These are phyloP conservation scores for Diaporthe capsici DNA, from an alignment of 2,329 filamentous ascomycete species.

Conservation along the genomic window DNA sequence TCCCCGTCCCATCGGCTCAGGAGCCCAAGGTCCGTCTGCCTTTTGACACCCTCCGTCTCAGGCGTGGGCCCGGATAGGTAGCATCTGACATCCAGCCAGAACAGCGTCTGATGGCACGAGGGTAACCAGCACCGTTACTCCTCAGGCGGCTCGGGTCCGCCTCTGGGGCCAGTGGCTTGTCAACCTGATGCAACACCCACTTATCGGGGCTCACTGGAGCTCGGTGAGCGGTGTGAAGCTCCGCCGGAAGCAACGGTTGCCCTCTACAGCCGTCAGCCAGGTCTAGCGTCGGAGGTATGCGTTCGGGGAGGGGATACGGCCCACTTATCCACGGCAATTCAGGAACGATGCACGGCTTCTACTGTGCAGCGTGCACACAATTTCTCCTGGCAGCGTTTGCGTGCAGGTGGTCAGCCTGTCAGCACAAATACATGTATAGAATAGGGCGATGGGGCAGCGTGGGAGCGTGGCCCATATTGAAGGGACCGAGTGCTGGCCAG, in stretches of 20 bases:
- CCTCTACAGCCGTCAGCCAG: background rate
- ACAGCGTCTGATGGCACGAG: background rate
- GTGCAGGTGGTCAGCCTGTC: background rate
- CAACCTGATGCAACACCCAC: slow-evolving; percentile 17
- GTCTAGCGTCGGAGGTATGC: slow-evolving; percentile 11
- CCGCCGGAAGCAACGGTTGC: background rate
- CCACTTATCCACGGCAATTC: slow-evolving; percentile 23
- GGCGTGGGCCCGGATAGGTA: background rate
- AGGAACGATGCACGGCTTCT: background rate
- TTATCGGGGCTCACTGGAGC: slow-evolving; percentile 2
- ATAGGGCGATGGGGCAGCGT: background rate
- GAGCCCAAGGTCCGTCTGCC: background rate
- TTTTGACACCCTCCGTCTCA: background rate
- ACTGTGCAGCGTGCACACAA: background rate
- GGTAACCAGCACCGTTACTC: background rate
- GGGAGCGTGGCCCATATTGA: slow-evolving; percentile 10
- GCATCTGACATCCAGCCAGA: background rate
- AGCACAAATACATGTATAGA: background rate
- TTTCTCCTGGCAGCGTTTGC: background rate
- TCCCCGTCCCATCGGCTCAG: background rate
- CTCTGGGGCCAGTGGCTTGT: background rate
- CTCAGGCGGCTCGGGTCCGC: background rate
- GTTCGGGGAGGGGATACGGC: background rate
- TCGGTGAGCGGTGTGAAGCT: slow-evolving; percentile 30
- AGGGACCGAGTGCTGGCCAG: slow-evolving; percentile 19